Evolutionary conservation across 495 filamentous ascomycete genomes (phyloP).

Genomic region (Barbatosphaeria neglecta): DNA sequence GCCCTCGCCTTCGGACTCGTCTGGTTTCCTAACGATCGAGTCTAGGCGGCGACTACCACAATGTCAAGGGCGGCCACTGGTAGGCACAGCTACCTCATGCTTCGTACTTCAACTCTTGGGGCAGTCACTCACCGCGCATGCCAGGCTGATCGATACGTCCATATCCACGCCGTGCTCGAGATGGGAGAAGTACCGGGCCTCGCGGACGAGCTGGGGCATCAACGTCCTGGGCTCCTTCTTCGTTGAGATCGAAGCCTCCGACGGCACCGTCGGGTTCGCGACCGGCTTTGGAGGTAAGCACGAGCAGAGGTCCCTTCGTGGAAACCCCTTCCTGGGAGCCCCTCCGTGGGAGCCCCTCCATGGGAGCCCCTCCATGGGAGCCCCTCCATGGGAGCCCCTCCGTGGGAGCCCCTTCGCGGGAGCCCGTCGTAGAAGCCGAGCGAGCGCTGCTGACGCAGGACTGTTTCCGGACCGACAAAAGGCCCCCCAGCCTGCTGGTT

Average conservation of each 20-base stretch:
- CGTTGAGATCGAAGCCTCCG: slow-evolving; percentile 77
- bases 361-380: too few relatives aligned
- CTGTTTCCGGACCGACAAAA: slow-evolving; percentile 8
- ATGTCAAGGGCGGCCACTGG: slow-evolving; percentile 87
- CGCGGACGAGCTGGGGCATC: slow-evolving; percentile 87
- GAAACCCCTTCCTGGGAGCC: too few relatives aligned
- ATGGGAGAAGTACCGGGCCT: slow-evolving; percentile 77
- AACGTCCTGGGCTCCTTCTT: slow-evolving; percentile 90
- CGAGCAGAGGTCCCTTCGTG: too few relatives aligned
- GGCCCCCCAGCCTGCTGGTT: slow-evolving; percentile 86
- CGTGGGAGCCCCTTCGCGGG: too few relatives aligned
- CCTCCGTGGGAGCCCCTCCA: too few relatives aligned
- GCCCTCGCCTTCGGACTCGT: background rate
- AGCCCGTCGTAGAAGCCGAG: too few relatives aligned
- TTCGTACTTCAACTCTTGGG: background rate
- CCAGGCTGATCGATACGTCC: slow-evolving; percentile 71
- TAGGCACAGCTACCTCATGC: slow-evolving; percentile 17
- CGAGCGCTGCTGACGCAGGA: background rate
- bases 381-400: too few relatives aligned
- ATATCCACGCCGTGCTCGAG: slow-evolving; percentile 86
- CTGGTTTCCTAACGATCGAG: background rate
- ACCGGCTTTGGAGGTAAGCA: slow-evolving; percentile 73
- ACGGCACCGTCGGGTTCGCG: slow-evolving; percentile 84
- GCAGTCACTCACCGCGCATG: background rate
- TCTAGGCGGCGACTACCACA: slow-evolving; percentile 77